These are phyloP conservation scores for Furcasterigmium sp. DNA, from an alignment of 2,329 filamentous ascomycete species.

Conservation along the genomic window DNA sequence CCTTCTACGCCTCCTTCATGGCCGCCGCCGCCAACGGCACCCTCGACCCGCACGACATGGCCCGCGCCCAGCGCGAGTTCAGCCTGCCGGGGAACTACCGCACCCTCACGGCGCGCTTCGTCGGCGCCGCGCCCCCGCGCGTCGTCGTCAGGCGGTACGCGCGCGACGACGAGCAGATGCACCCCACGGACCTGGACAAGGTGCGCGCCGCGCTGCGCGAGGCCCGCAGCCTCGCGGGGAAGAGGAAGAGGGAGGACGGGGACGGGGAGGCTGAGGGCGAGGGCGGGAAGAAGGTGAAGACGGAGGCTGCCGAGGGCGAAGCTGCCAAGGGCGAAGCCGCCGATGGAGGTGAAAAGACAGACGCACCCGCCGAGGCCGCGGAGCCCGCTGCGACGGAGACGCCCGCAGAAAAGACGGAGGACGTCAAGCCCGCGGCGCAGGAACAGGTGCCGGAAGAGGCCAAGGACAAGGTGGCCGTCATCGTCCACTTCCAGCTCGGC, in stretches of 20 bases:
- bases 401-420: constrained; percentile 1
- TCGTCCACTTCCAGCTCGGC: constrained; percentile 70
- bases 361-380: constrained; percentile 9
- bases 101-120: constrained; percentile 71
- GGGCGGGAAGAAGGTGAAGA: constrained; percentile 15
- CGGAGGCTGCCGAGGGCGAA: constrained; percentile 1
- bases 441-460: constrained; percentile 15
- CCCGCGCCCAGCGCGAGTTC: constrained; percentile 77
- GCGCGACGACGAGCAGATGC: constrained; percentile 74
- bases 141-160: constrained; percentile 67
- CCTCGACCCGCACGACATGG: constrained; percentile 83
- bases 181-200: constrained; percentile 78
- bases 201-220: constrained; percentile 40
- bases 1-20: constrained; percentile 87
- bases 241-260: constrained; percentile 15
- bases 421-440: constrained; percentile 13
- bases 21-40: constrained; percentile 67
- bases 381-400: constrained; percentile 10
- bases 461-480: constrained; percentile 55
- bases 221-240: constrained; percentile 5
- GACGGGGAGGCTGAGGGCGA: constrained; percentile 15
- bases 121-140: constrained; percentile 46
- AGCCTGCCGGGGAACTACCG: constrained; percentile 86
- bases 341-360: constrained; percentile 14
- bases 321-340: constrained; percentile 5